Base-by-base conservation (phyloP, 441 rosid species). In the Populus hybrid region DNA sequence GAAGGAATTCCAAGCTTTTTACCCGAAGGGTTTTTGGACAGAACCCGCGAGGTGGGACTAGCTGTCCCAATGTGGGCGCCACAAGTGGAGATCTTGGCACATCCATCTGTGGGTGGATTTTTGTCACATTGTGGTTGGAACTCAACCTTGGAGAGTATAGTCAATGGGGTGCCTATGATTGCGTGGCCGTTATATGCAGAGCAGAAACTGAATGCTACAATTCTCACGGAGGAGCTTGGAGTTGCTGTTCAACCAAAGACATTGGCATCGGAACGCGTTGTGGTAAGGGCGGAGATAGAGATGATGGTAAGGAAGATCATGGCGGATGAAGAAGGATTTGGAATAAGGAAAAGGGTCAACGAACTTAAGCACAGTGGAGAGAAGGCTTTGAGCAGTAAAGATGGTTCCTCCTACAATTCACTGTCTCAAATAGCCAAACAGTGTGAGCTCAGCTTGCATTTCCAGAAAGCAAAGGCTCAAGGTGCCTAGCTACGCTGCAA, bases 121-220 rank as follows among this genome's bases (percentile, higher is more conserved):
- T 80, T 92, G 57, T 84, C 88, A 10, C 93, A 91, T 23, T 82
- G 89, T 10, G 91, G 93, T 42, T 89, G 97, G 93, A 92, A 90
- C 72, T 90, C 93, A n/a, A 74, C 84, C 0, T 35, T 88, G n/a
- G 92, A 88, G 81, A 88, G 92, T 66, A 83, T 87, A 1, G 70
- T 70, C 21, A 84, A 83, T 2, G 92, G 92, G 35, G 88, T 90
- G 38, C 92, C 93, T 0, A 87, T 93, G 85, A 73, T 90, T 18
- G 88, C 84, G 2, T 90, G 90, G 94, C 97, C 93, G 9, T 11
- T 91, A n/a, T 88, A 84, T 10, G 89, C 90, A 0, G 90, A 93
- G 77, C 93, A 91, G 69, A 88, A 36, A 75, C 81, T 88, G 89
- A 91, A 90, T 26, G 90, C 89, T 0, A 71, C 87, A 1, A 3